These are phyloP conservation scores for Corymbia maculata DNA, from an alignment of 345 rosid species.

Conservation along the genomic window DNA sequence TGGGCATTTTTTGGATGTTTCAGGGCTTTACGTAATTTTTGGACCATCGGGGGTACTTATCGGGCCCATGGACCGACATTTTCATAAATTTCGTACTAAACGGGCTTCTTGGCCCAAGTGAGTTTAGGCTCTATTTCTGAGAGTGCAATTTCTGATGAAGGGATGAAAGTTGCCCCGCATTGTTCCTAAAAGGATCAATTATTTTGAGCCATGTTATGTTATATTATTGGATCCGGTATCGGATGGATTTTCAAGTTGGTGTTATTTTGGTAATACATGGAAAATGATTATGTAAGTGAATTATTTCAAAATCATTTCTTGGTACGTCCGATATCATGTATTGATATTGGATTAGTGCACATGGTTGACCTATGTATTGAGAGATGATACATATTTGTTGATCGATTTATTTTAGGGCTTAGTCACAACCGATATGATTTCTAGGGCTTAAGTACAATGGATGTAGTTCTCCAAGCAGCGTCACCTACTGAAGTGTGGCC, in stretches of 20 bases:
- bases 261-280: background rate
- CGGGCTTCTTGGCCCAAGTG: background rate
- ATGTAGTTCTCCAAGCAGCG: background rate
- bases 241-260: background rate
- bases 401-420: fast-evolving
- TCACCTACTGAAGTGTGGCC: background rate
- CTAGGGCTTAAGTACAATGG: background rate
- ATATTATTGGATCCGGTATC: background rate
- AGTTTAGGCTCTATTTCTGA: background rate
- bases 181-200: no score
- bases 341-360: fast-evolving
- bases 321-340: fast-evolving
- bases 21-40: background rate
- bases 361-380: background rate
- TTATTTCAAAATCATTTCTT: background rate
- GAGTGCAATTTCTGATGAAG: background rate
- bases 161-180: no score
- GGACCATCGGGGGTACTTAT: background rate
- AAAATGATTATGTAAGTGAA: background rate
- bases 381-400: background rate
- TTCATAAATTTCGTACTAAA: background rate
- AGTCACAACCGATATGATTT: background rate
- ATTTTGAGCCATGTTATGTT: background rate
- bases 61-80: background rate
- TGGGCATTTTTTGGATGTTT: background rate